Evolutionary conservation across 2,329 filamentous ascomycete genomes (phyloP).

Genomic region (Cercospora nicotianae): DNA sequence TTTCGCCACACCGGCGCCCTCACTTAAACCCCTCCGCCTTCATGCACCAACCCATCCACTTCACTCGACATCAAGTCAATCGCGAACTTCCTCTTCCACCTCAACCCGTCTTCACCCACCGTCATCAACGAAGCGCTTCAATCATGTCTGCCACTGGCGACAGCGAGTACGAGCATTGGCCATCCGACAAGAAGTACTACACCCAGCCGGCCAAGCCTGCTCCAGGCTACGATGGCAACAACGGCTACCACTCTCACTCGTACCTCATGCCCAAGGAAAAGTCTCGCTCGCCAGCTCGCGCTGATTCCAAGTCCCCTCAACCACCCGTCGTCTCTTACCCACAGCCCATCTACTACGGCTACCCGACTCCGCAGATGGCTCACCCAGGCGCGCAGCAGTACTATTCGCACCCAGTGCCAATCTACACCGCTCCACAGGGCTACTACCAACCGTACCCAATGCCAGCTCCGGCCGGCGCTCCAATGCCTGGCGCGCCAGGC

Average conservation of each 20-base stretch:
- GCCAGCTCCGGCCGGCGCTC: conserved; percentile 16
- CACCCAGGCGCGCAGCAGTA: conserved; percentile 23
- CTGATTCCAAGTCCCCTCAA: conserved; percentile 17
- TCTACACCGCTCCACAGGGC: conserved; percentile 15
- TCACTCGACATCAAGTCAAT: conserved; percentile 9
- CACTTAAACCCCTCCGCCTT: neutral
- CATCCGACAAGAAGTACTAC: conserved; percentile 28
- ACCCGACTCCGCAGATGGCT: conserved; percentile 15
- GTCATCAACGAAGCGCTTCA: neutral
- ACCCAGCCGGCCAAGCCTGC: conserved; percentile 19
- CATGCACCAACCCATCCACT: conserved; percentile 14
- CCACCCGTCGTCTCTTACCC: conserved; percentile 22
- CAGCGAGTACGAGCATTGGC: conserved; percentile 37
- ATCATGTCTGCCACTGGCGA: conserved; percentile 20
- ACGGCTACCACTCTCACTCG: conserved; percentile 32
- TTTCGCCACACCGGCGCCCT: conserved; percentile 12
- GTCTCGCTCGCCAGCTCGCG: conserved; percentile 21
- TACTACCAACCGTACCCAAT: conserved; percentile 29
- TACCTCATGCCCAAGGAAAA: conserved; percentile 30
- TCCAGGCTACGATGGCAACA: conserved; percentile 33
- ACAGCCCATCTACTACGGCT: conserved; percentile 27
- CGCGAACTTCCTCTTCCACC: conserved; percentile 17
- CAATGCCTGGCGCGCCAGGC: conserved; percentile 15
- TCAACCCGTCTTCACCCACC: conserved; percentile 9
- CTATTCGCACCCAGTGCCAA: conserved; percentile 23